phyloP scores from a whole-genome alignment of 129 eudicot genomes.

The Flaveria ramosissima region DNA sequence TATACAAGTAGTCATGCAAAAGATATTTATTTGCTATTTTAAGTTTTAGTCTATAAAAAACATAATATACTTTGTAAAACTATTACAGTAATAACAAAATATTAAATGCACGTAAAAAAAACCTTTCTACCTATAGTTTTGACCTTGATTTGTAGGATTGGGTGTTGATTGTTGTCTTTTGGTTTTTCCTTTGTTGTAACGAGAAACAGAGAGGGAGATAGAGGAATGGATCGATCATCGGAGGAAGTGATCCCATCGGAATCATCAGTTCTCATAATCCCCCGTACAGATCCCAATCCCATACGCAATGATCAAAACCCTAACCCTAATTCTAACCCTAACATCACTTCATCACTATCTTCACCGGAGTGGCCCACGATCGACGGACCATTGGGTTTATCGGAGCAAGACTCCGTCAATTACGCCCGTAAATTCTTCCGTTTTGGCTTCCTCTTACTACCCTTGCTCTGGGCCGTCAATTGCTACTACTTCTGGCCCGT shows the following conservation, averaged over 20 bases:
- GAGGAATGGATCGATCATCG: slow-evolving; percentile 39
- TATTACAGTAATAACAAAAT: too few relatives aligned
- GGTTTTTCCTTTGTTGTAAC: too few relatives aligned
- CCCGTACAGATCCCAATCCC: slow-evolving; percentile 12
- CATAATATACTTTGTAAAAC: too few relatives aligned
- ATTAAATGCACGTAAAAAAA: too few relatives aligned
- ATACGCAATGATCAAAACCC: not conserved
- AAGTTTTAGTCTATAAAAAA: too few relatives aligned
- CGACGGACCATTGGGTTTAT: slow-evolving; percentile 86
- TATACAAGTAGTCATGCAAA: too few relatives aligned
- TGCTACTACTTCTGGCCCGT: slow-evolving; percentile 99
- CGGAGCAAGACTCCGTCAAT: slow-evolving; percentile 62
- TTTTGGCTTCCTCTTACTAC: slow-evolving; percentile 73
- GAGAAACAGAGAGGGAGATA: slow-evolving; percentile 14
- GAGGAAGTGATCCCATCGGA: slow-evolving; percentile 32
- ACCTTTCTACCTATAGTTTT: too few relatives aligned
- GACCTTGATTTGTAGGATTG: too few relatives aligned
- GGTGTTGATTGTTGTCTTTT: too few relatives aligned
- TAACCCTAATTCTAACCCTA: slow-evolving; percentile 21
- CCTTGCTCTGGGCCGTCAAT: slow-evolving; percentile 85
- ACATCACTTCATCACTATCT: slow-evolving; percentile 14
- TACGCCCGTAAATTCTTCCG: slow-evolving; percentile 74
- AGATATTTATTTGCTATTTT: too few relatives aligned
- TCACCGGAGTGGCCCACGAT: slow-evolving; percentile 68
- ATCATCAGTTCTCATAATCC: slow-evolving; percentile 32